phyloP scores from a whole-genome alignment of 257 asterid genomes.

The Plantago elongata region DNA sequence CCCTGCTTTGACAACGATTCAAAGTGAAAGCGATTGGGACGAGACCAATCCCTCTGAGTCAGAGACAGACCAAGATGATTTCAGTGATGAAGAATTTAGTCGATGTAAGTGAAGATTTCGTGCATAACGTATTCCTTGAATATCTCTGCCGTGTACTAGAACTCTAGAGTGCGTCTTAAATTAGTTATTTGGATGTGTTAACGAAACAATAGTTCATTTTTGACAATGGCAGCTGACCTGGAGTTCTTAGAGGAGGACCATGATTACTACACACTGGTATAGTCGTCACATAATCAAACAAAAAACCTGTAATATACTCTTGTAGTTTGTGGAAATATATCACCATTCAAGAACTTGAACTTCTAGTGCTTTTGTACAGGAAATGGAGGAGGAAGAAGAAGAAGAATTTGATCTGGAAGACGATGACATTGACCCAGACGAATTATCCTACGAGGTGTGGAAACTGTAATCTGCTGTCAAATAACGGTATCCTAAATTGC shows the following conservation, averaged over 20 bases:
- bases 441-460: slow-evolving; percentile 58
- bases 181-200: background rate
- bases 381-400: slow-evolving; percentile 55
- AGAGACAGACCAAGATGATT: slow-evolving; percentile 25
- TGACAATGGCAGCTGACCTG: slow-evolving; percentile 28
- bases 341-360: background rate
- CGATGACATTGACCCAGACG: slow-evolving; percentile 63
- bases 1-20: slow-evolving; percentile 25
- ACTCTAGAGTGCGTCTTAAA: background rate
- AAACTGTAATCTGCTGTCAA: background rate
- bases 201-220: background rate
- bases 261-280: slow-evolving; percentile 6
- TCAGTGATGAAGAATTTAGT: slow-evolving; percentile 31
- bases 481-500: background rate
- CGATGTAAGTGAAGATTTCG: slow-evolving; percentile 25
- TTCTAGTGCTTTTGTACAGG: slow-evolving; percentile 19
- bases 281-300: background rate
- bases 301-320: background rate
- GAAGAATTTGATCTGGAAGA: slow-evolving; percentile 35
- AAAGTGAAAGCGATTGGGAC: slow-evolving; percentile 32
- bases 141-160: background rate
- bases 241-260: slow-evolving; percentile 34
- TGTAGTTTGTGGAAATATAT: background rate
- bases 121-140: background rate
- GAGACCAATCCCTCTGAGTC: slow-evolving; percentile 20